A percentile compares a stretch with the other conserved stretches of the same genome.
phyloP scores from a whole-genome alignment of 2,329 filamentous ascomycete species.

The Xylaria sp. region DNA sequence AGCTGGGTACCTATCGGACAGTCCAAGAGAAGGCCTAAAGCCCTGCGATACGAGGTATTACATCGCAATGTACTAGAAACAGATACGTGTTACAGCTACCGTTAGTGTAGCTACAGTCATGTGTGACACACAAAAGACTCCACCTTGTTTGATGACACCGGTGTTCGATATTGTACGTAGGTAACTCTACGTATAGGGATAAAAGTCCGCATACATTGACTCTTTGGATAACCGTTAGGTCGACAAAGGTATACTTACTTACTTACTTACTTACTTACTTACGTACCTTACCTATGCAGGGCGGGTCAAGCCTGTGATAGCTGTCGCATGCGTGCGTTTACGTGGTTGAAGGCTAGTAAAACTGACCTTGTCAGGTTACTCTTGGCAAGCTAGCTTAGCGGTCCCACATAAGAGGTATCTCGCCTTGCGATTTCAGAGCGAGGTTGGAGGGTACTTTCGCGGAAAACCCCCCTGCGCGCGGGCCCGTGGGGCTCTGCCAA shows the following conservation, averaged over 20 bases:
- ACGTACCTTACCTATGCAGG: neutral
- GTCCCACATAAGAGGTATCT: too few species aligned
- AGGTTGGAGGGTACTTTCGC: too few species aligned
- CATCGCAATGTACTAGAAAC: neutral
- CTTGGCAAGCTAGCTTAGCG: too few species aligned
- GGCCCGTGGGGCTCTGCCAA: too few species aligned
- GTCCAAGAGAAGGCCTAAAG: neutral
- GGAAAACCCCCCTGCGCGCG: too few species aligned
- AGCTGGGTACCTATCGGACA: too few species aligned
- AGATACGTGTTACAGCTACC: neutral
- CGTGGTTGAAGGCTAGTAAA: too few species aligned
- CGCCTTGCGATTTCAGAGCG: too few species aligned
- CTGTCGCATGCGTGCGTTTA: neutral
- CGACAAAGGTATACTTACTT: neutral
- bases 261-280: neutral
- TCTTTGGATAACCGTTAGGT: too few species aligned
- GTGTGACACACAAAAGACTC: neutral
- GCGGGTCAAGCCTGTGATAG: neutral
- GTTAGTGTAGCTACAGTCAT: neutral
- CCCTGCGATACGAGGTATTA: neutral
- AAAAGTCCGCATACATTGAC: too few species aligned
- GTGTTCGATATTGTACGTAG: neutral
- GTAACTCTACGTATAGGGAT: too few species aligned
- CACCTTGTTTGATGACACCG: neutral
- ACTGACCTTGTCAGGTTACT: too few species aligned